Base-by-base conservation (phyloP, 1,284 basidiomycete species). In the Psilocybe mexicana region DNA sequence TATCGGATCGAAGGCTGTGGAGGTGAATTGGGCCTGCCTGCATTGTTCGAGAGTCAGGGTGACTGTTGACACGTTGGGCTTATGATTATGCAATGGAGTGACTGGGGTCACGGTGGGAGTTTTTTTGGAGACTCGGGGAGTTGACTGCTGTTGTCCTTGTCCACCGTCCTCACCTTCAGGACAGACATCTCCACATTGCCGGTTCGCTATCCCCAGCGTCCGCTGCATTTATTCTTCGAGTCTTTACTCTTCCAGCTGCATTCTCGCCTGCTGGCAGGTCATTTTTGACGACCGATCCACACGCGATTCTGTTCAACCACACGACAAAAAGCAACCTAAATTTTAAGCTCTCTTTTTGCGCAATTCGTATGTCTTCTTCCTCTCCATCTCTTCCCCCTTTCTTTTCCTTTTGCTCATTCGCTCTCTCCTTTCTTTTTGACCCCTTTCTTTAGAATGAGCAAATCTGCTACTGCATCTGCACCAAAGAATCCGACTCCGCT, bases 251-350 rank as follows among this genome's bases (percentile, higher is more conserved):
- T 67, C 71, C 74, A 75, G 73, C 73, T 71, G 73, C 72, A 74
- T 82, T 81, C 78, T 83, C 81, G 85, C 88, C 89, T 91, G 89
- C 89, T 90, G 89, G 89, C 88, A 91, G 88, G 88, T 91, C 88
- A 83, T 81, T 84, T 81, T 84, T 88, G 81, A 88, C 86, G 87
- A 88, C 88, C 84, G 64, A 82, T 79, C 77, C 83, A 78, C 84
- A 77, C 83, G 79, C 83, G 78, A 80, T 74, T 58, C 59, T 56
- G 54, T 59, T 80, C 76, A 74, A 70, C 38, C 58, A 70, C 66
- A 64, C 75, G 78, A 76, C 78, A 71, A 71, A 74, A 73, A 70
- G 67, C 63, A 64, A 65, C 61, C 58, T 61, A 38, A 65, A 72
- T 69, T 63, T 61, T 64, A 57, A 60, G 60, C 65, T 65, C 62